These are phyloP conservation scores for Bipolaris victoriae DNA, from an alignment of 2,329 filamentous ascomycete genomes.

Conservation along the genomic window DNA sequence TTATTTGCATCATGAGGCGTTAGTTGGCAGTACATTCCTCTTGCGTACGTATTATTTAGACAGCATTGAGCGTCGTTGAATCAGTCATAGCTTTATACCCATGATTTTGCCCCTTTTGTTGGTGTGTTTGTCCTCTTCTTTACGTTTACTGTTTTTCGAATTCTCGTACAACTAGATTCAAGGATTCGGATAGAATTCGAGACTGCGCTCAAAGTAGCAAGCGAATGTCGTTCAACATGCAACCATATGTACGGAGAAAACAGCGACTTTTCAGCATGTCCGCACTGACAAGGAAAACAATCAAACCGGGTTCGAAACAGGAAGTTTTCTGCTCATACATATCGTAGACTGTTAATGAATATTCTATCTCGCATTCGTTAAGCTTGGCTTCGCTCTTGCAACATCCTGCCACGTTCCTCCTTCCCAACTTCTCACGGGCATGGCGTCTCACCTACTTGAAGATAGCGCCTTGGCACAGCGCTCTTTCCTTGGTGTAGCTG, in stretches of 20 bases:
- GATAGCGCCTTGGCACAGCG: too few species aligned
- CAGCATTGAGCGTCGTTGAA: not conserved
- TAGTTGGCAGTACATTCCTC: not conserved
- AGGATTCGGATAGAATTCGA: not conserved
- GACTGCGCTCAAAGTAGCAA: not conserved
- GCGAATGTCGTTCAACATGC: not conserved
- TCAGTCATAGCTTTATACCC: constrained; percentile 4
- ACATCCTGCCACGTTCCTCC: too few species aligned
- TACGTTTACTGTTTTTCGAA: not conserved
- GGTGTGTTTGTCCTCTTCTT: not conserved
- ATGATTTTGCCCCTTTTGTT: not conserved
- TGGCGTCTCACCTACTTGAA: too few species aligned
- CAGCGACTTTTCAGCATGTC: not conserved
- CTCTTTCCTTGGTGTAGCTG: too few species aligned
- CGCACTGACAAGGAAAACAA: not conserved
- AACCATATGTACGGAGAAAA: not conserved
- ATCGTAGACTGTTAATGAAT: too few species aligned
- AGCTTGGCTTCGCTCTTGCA: too few species aligned
- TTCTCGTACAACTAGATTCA: not conserved
- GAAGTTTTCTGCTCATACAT: not conserved
- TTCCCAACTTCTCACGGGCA: too few species aligned
- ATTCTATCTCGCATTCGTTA: too few species aligned
- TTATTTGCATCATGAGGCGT: constrained; percentile 1
- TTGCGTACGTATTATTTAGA: not conserved
- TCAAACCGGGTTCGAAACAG: not conserved